Evolutionary conservation across 2,329 filamentous ascomycete genomes (phyloP), one percentile per base, ranked within the genome.

Genomic region (Graphiopsis chlorocephala): DNA sequence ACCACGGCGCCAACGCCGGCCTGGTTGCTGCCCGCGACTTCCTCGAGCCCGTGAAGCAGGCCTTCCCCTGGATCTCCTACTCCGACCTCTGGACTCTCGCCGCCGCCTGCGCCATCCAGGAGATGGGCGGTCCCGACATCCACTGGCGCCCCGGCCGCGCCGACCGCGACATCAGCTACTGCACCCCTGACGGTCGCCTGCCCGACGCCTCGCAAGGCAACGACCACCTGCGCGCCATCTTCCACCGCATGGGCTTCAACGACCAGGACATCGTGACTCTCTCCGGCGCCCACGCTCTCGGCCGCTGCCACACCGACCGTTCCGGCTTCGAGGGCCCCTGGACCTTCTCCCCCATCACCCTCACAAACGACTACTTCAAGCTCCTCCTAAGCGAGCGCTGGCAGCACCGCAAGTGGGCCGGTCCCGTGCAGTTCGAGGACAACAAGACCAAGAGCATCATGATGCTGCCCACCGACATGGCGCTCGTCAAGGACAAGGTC

Each of bases 391-490:
- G 93, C 68, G 92, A 97, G 88, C 96, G 96, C 85, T 98, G 94
- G 95, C 83, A 87, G 76, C 91, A 86, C 84, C 89, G 87, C 81
- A 94, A 93, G 85, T 96, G 92, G 94, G 87, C 93, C 73, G 94
- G 95, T 29, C 93, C 93, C 70, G 88, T 89, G 80, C 93, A 96
- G 85, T 94, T 90, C 77, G 89, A 96, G 81, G 93, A 98, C 81
- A 90, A 91, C 82, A 86, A 84, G 75, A 92, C 89, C 74, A 93
- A 96, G 86, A 85, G 85, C 48, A 82, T 98, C 73, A 98, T 99
- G 95, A 98, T 99, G 94, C 83, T 99, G 78, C 95, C 95, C 61
- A 90, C 92, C 69, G 94, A 99, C 76, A 88, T 96, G 81, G 90
- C 90, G 64, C 84, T 98, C 64, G 81, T 96, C 75, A 86, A 93